A percentile compares a stretch with the other conserved stretches of the same genome.
These are phyloP conservation scores for Penicillium pancosmium DNA, from an alignment of 495 filamentous ascomycete genomes.

Conservation along the genomic window DNA sequence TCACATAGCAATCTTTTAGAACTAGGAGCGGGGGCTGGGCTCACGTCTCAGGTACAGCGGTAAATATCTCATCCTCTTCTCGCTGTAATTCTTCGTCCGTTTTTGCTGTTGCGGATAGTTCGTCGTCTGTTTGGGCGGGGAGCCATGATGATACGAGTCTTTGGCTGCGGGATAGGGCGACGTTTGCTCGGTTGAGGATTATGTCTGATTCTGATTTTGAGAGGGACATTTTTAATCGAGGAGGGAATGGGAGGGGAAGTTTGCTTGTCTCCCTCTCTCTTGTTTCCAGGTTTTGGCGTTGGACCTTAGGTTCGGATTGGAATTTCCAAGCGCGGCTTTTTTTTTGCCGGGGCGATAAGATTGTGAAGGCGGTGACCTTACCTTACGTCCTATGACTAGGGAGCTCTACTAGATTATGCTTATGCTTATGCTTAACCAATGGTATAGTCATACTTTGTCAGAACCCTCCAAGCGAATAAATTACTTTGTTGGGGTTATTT, in stretches of 20 bases:
- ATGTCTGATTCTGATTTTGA: conserved; percentile 48
- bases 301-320: no score
- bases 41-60: conserved; percentile 54
- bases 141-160: conserved; percentile 57
- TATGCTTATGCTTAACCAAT: no score
- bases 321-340: conserved; percentile 6
- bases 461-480: neutral
- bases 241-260: no score
- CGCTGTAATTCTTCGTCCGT: conserved; percentile 46
- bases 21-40: conserved; percentile 4
- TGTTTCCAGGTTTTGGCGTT: no score
- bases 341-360: conserved; percentile 16
- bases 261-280: neutral
- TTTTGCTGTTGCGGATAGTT: conserved; percentile 31
- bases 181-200: conserved; percentile 53
- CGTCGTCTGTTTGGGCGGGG: conserved; percentile 46
- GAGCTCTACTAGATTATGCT: no score
- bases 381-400: no score
- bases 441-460: no score
- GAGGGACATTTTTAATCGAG: conserved; percentile 31
- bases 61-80: conserved; percentile 56
- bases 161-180: conserved; percentile 53
- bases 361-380: conserved; percentile 22
- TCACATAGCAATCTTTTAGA: no score
- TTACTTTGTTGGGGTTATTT: neutral